A percentile compares a stretch with the other conserved stretches of the same genome.
phyloP scores from a whole-genome alignment of 768 basidiomycete genomes.

The Asterophora lycoperdoides region DNA sequence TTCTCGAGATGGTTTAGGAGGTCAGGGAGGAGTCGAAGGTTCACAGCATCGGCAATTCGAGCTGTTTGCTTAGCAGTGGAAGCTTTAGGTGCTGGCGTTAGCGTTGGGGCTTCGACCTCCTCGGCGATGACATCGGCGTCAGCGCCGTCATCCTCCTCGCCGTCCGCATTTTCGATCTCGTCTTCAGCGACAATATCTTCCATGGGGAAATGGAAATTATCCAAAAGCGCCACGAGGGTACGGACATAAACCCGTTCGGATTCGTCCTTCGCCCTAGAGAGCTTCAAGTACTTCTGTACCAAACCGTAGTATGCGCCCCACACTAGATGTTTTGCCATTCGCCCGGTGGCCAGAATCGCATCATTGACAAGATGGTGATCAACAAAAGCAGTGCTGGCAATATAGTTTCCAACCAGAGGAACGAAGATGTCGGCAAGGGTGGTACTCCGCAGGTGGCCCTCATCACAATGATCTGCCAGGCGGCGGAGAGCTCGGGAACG shows the following conservation, averaged over 20 bases:
- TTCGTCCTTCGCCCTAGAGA: constrained; percentile 60
- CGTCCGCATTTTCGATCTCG: constrained; percentile 28
- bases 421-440: constrained; percentile 80
- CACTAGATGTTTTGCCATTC: constrained; percentile 66
- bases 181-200: constrained; percentile 45
- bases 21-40: constrained; percentile 68
- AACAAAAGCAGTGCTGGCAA: constrained; percentile 52
- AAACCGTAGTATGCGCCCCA: constrained; percentile 84
- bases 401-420: constrained; percentile 81
- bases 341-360: constrained; percentile 75
- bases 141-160: constrained; percentile 25
- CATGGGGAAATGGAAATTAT: constrained; percentile 91
- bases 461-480: constrained; percentile 73
- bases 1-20: constrained; percentile 80
- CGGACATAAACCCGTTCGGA: constrained; percentile 83
- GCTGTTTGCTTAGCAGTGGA: constrained; percentile 18
- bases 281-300: constrained; percentile 76
- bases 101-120: not conserved
- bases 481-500: constrained; percentile 81
- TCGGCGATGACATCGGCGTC: constrained; percentile 9
- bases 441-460: constrained; percentile 59
- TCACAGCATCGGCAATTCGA: constrained; percentile 72
- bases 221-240: constrained; percentile 75
- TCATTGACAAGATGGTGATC: constrained; percentile 91
- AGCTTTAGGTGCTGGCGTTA: not conserved